Conservation (phyloP, 768 basidiomycete genomes). For the Butyriboletus loyo region DNA sequence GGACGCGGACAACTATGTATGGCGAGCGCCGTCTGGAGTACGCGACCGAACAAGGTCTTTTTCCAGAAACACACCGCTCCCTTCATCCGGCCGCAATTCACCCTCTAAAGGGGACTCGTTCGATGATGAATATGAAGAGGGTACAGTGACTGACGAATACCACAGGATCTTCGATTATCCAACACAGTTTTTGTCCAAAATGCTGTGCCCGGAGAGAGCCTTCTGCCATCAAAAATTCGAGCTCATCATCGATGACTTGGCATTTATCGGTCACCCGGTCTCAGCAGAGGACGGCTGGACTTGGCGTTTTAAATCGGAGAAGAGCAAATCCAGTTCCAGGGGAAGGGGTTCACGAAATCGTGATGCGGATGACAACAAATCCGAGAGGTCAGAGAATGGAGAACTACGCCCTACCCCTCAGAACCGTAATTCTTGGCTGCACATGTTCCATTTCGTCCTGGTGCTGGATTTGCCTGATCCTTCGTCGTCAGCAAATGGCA, state of each 20-base stretch:
- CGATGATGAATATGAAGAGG: conserved; percentile 33
- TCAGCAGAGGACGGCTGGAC: conserved; percentile 67
- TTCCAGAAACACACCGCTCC: conserved; percentile 41
- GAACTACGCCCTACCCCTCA: conserved; percentile 27
- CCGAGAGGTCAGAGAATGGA: conserved; percentile 34
- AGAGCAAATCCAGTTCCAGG: conserved; percentile 45
- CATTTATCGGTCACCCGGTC: conserved; percentile 94
- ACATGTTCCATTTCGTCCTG: conserved; percentile 82
- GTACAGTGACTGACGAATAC: conserved; percentile 47
- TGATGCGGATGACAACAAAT: conserved; percentile 33
- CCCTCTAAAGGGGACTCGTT: conserved; percentile 45
- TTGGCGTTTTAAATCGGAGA: conserved; percentile 76
- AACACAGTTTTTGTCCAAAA: conserved; percentile 72
- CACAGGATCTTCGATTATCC: conserved; percentile 77
- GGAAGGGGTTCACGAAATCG: conserved; percentile 56
- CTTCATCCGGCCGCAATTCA: conserved; percentile 50
- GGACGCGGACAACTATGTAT: conserved; percentile 52
- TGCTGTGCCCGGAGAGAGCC: conserved; percentile 73
- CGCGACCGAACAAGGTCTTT: conserved; percentile 54
- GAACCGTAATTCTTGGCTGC: conserved; percentile 49
- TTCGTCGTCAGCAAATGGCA: conserved; percentile 76
- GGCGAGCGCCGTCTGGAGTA: conserved; percentile 52
- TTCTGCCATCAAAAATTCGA: conserved; percentile 96
- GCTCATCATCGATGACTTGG: conserved; percentile 85
- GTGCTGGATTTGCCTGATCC: conserved; percentile 90